Percentiles rank a stretch among this genome's conserved stretches.
Evolutionary conservation across 129 eudicot species (phyloP).

Genomic region (Flaveria bidentis): DNA sequence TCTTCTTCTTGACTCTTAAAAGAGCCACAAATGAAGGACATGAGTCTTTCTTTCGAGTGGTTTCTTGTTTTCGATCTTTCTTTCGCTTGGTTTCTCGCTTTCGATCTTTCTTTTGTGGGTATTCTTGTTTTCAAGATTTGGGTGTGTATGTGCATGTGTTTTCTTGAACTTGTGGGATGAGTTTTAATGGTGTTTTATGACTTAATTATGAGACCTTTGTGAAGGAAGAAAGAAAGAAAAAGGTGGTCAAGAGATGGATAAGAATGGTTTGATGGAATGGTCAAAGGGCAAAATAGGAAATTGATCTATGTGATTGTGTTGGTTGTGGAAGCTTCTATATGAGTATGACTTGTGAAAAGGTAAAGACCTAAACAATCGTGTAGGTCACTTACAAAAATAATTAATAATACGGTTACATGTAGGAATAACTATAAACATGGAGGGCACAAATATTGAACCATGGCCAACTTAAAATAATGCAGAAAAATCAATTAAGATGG

Average conservation of each 20-base stretch:
- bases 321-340: slow-evolving; percentile 35
- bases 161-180: slow-evolving; percentile 20
- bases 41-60: slow-evolving; percentile 20
- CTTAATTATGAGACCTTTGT: slow-evolving; percentile 14
- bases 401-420: not conserved
- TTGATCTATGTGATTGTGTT: not conserved
- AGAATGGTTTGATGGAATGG: slow-evolving; percentile 24
- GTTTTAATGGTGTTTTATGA: slow-evolving; percentile 15
- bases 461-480: not conserved
- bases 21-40: slow-evolving; percentile 46
- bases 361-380: slow-evolving; percentile 26
- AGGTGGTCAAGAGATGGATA: slow-evolving; percentile 22
- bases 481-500: no score
- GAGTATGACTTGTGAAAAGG: slow-evolving; percentile 19
- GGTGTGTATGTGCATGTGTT: slow-evolving; percentile 25
- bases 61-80: slow-evolving; percentile 24
- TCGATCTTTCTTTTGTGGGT: not conserved
- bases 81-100: slow-evolving; percentile 9
- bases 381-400: not conserved
- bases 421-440: not conserved
- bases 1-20: slow-evolving; percentile 38
- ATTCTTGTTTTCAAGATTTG: slow-evolving; percentile 22
- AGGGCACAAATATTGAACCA: not conserved
- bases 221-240: slow-evolving; percentile 10
- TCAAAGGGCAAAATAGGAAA: slow-evolving; percentile 28